Base-by-base conservation (phyloP, 768 basidiomycete genomes). In the Mycena haematopus region DNA sequence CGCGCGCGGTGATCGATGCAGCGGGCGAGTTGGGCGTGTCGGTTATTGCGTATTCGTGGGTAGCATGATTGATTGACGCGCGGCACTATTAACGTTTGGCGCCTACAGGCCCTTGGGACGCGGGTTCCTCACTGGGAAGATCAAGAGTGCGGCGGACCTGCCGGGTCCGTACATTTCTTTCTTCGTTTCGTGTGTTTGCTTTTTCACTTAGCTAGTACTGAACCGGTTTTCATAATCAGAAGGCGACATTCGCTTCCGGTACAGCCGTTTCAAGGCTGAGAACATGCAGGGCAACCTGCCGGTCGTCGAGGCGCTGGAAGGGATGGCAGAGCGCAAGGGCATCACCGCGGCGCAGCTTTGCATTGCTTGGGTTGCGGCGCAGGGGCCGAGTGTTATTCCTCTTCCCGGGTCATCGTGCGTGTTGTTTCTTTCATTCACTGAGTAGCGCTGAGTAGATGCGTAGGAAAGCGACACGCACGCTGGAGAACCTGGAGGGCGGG, bases 31-130 rank as follows among this genome's bases (percentile, higher is more conserved):
- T 87, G n/a, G 81, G 81, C 0, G 77, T 89, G 52, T 73, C 86
- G 5, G 80, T 90, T n/a, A 70, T 84, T 14, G 87, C 81, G 31
- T 90, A 90, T 69, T 84, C 85, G 82, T 83, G 55, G 13, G 79
- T 71, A 7, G 8, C 24, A 15, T 33, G 6, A 6, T 13, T 36
- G 36, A 7, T 36, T 36, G n/a, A 13, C 36, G 5, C 11, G 9
- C 36, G 3, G 36, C 13, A 13, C 11, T 13, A 11, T 7, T 36
- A 15, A 36, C 9, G 13, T 13, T 36, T 4, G 13, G 3, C 21
- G 21, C 46, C 11, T 13, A 0, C 70, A 87, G 82, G 35, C 85
- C 86, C 0, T 78, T 86, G 1, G 85, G 86, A 6, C 74, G 77
- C 19, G 85, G 86, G 3, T 77, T 86, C 70, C 73, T 87, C 33